These are phyloP conservation scores for Calonectria pteridis DNA, from an alignment of 2,329 filamentous ascomycete genomes.

Conservation along the genomic window DNA sequence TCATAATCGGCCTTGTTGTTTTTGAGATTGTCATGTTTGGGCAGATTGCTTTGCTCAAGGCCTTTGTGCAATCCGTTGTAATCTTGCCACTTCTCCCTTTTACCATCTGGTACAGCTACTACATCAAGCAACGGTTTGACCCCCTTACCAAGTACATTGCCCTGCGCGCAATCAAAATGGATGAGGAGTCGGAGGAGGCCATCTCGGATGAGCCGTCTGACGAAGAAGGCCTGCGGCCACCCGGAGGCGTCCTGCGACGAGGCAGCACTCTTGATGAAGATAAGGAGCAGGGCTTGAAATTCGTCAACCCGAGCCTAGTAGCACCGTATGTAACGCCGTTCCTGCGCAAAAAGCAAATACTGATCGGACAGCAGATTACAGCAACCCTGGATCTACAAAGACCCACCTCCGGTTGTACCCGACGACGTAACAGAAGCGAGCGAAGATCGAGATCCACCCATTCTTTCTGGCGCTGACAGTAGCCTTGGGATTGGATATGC, in stretches of 20 bases:
- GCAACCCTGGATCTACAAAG: slow-evolving; percentile 76
- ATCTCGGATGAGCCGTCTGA: slow-evolving; percentile 54
- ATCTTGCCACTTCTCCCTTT: slow-evolving; percentile 81
- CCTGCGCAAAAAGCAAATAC: slow-evolving; percentile 18
- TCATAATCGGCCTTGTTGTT: slow-evolving; percentile 86
- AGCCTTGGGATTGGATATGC: slow-evolving; percentile 55
- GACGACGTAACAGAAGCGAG: slow-evolving; percentile 45
- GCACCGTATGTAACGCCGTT: slow-evolving; percentile 66
- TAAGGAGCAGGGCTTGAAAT: slow-evolving; percentile 76
- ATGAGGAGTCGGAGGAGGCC: slow-evolving; percentile 56
- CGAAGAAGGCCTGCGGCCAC: slow-evolving; percentile 52
- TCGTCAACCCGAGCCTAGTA: slow-evolving; percentile 82
- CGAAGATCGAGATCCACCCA: slow-evolving; percentile 39
- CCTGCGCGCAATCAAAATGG: slow-evolving; percentile 81
- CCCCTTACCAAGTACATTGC: slow-evolving; percentile 95
- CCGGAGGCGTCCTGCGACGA: slow-evolving; percentile 59
- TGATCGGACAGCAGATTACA: slow-evolving; percentile 64
- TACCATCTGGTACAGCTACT: slow-evolving; percentile 91
- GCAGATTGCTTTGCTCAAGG: slow-evolving; percentile 80
- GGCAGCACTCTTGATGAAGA: slow-evolving; percentile 79
- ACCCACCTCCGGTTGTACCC: slow-evolving; percentile 59
- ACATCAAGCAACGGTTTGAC: slow-evolving; percentile 84
- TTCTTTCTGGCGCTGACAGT: slow-evolving; percentile 51
- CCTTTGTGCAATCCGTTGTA: slow-evolving; percentile 78
- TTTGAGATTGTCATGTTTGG: slow-evolving; percentile 95